Percentiles rank a stretch among this genome's conserved stretches.
Conservation (phyloP, 2,329 filamentous ascomycete genomes). For the Pseudogymnoascus pannorum region DNA sequence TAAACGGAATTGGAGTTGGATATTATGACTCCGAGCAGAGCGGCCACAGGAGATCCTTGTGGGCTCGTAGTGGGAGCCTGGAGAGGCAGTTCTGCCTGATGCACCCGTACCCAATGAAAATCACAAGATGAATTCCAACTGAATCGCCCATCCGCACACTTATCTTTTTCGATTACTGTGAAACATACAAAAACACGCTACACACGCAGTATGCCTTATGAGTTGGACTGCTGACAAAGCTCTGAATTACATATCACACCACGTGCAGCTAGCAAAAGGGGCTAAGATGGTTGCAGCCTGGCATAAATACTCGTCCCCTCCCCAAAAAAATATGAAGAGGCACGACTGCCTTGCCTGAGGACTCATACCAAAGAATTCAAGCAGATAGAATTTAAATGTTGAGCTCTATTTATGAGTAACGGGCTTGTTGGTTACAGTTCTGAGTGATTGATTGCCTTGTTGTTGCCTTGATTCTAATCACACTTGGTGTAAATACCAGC, state of each 20-base stretch:
- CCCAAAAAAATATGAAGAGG: background rate
- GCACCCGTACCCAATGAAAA: background rate
- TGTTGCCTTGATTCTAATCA: background rate
- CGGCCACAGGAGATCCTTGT: background rate
- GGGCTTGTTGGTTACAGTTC: background rate
- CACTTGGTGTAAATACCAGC: background rate
- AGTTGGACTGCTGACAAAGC: background rate
- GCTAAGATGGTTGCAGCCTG: background rate
- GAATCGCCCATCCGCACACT: background rate
- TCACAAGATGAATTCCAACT: background rate
- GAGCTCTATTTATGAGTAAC: background rate
- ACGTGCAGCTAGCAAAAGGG: background rate
- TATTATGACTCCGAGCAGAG: background rate
- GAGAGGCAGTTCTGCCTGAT: background rate
- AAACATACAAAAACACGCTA: constrained; percentile 5
- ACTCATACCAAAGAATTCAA: background rate
- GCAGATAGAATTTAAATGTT: background rate
- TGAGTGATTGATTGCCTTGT: background rate
- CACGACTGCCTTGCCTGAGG: background rate
- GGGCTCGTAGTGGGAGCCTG: background rate
- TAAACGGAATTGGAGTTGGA: background rate
- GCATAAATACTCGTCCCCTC: constrained; percentile 2
- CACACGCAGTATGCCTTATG: background rate
- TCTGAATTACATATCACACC: background rate
- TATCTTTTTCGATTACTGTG: background rate